phyloP scores from a whole-genome alignment of 495 filamentous ascomycete genomes.

The Penicillium taxi region DNA sequence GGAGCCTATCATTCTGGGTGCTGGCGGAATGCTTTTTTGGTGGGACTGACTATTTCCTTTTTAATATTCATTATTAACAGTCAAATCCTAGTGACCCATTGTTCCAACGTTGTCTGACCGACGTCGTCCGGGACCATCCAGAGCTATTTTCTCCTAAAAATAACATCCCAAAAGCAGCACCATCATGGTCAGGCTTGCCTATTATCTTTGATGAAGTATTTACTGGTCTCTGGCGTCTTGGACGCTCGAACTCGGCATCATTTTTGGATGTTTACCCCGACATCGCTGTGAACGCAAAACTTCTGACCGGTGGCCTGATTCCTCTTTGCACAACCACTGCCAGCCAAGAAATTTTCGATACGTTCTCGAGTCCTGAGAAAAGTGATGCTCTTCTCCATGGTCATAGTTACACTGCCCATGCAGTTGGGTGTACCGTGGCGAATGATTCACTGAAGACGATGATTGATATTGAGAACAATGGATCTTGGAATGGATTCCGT shows the following conservation, averaged over 20 bases:
- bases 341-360: slow-evolving; percentile 61
- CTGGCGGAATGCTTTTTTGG: slow-evolving; percentile 72
- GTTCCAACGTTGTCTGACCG: slow-evolving; percentile 60
- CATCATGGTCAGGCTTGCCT: slow-evolving; percentile 60
- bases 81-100: slow-evolving; percentile 54
- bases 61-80: slow-evolving; percentile 6
- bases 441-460: slow-evolving; percentile 49
- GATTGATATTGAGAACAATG: slow-evolving; percentile 44
- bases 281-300: slow-evolving; percentile 68
- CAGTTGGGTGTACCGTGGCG: slow-evolving; percentile 67
- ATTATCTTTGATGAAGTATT: slow-evolving; percentile 77
- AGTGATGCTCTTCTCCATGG: slow-evolving; percentile 68
- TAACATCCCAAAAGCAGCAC: slow-evolving; percentile 7
- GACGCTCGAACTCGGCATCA: slow-evolving; percentile 53
- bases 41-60: slow-evolving; percentile 26
- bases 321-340: slow-evolving; percentile 64
- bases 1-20: slow-evolving; percentile 68
- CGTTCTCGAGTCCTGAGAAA: slow-evolving; percentile 59
- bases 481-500: slow-evolving; percentile 43
- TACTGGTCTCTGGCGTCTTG: slow-evolving; percentile 71
- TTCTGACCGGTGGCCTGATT: slow-evolving; percentile 69
- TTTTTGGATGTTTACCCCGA: slow-evolving; percentile 61
- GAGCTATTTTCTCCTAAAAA: slow-evolving; percentile 35
- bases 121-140: slow-evolving; percentile 50
- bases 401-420: slow-evolving; percentile 74